Conservation (phyloP, 2,329 filamentous ascomycete species). For the Trichophyton mentagrophytes region DNA sequence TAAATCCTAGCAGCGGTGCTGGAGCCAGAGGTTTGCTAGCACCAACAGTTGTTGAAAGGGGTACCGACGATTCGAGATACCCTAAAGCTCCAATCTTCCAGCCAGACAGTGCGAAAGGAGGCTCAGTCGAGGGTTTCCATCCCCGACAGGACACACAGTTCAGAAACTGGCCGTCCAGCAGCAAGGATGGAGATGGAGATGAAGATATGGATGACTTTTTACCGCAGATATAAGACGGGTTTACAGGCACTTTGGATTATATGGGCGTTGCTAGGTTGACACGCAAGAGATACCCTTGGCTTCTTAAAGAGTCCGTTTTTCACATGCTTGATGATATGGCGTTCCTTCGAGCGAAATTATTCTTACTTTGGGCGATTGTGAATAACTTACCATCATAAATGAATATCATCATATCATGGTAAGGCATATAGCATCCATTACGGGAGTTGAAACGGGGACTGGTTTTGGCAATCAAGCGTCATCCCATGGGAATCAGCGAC, state of each 20-base stretch:
- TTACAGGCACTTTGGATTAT: background rate
- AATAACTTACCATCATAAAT: background rate
- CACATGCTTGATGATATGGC: background rate
- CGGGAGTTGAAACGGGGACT: background rate
- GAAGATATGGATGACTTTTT: conserved; percentile 4
- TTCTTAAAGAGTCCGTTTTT: background rate
- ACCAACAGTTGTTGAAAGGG: conserved; percentile 1
- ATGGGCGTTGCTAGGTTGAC: background rate
- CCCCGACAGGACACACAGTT: conserved; percentile 18
- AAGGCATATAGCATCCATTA: background rate
- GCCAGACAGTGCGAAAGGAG: conserved; percentile 24
- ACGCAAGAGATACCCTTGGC: background rate
- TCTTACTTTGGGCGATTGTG: background rate
- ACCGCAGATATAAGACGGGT: background rate
- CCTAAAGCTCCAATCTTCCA: conserved; percentile 21
- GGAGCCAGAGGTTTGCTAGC: background rate
- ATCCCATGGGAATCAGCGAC: conserved; percentile 75
- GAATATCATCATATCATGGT: background rate
- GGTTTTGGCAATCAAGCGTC: conserved; percentile 83
- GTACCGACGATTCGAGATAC: conserved; percentile 10
- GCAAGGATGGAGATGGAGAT: background rate
- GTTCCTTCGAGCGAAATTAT: background rate
- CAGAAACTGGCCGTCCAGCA: background rate
- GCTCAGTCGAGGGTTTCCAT: conserved; percentile 32
- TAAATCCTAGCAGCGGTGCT: conserved; percentile 8